Evolutionary conservation across 139 green algal genomes (phyloP).

Genomic region (Chlorella sp.): DNA sequence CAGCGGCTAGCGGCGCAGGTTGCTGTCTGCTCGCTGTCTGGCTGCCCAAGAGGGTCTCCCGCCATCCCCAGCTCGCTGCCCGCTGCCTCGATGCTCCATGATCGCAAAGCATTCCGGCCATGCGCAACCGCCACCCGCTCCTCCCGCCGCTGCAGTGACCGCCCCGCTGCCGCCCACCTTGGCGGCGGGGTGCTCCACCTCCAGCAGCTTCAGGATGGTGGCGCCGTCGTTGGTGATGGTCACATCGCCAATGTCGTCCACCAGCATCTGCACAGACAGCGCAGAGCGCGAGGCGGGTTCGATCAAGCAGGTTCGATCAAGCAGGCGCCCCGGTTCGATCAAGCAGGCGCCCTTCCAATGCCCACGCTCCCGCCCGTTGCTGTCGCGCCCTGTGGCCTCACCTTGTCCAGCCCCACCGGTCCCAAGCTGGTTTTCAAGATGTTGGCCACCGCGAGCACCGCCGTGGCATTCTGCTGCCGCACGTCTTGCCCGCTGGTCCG

Average conservation of each 20-base stretch:
- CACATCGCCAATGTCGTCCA: constrained; percentile 99
- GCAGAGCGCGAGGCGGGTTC: background rate
- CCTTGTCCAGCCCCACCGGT: constrained; percentile 98
- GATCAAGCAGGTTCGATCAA: constrained; percentile 16
- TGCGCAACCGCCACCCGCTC: background rate
- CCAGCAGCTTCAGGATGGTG: constrained; percentile 98
- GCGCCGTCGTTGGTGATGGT: constrained; percentile 99
- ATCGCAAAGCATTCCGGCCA: too few relatives aligned
- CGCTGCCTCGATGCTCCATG: too few relatives aligned
- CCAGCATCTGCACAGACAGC: constrained; percentile 90
- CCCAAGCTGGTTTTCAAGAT: constrained; percentile 97
- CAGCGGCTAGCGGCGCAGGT: too few relatives aligned
- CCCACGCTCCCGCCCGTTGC: background rate
- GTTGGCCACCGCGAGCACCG: constrained; percentile 94
- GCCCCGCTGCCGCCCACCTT: constrained; percentile 83
- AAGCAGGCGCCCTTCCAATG: background rate
- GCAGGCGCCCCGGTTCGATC: background rate
- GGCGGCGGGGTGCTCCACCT: constrained; percentile 98
- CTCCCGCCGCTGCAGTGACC: too few relatives aligned
- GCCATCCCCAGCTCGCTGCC: too few relatives aligned
- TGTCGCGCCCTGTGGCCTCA: constrained; percentile 40
- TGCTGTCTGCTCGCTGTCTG: too few relatives aligned
- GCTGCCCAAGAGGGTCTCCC: too few relatives aligned
- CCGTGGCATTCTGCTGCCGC: constrained; percentile 93
- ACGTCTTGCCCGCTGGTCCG: constrained; percentile 93